Percentiles rank a stretch among this genome's conserved stretches.
These are phyloP conservation scores for Cymbidium sinense DNA, from an alignment of 106 monocot species.

Conservation along the genomic window DNA sequence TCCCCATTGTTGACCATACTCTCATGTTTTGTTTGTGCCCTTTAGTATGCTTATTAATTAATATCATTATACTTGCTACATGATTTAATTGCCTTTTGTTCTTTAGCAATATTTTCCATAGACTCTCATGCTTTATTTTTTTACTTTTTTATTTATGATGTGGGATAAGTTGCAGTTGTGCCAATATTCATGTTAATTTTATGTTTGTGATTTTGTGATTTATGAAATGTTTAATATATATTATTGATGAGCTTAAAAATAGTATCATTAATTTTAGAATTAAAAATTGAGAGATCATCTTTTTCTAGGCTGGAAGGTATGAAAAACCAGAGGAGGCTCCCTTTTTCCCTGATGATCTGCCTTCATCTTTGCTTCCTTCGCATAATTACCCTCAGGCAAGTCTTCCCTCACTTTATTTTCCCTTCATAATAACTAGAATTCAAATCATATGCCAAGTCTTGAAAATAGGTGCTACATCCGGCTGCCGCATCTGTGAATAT, in stretches of 20 bases:
- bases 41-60: too few species aligned
- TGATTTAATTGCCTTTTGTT: too few species aligned
- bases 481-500: slow-evolving; percentile 56
- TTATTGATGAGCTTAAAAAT: background rate
- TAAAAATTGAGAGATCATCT: background rate
- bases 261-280: background rate
- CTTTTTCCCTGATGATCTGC: slow-evolving; percentile 68
- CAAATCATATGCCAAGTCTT: background rate
- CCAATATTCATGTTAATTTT: background rate
- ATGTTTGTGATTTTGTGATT: background rate
- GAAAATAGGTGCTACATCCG: slow-evolving; percentile 53
- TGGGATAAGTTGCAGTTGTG: background rate
- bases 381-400: slow-evolving; percentile 35
- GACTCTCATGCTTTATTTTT: background rate
- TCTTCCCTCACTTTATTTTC: background rate
- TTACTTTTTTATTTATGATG: background rate
- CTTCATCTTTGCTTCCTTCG: slow-evolving; percentile 23
- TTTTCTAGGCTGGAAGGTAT: slow-evolving; percentile 67
- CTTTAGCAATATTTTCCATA: too few species aligned
- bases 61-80: too few species aligned
- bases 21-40: too few species aligned
- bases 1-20: too few species aligned
- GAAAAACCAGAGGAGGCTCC: slow-evolving; percentile 76
- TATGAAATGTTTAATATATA: background rate
- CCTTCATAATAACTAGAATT: background rate